Evolutionary conservation across 2,329 filamentous ascomycete genomes (phyloP).

Genomic region (Dactylellina cionopaga): DNA sequence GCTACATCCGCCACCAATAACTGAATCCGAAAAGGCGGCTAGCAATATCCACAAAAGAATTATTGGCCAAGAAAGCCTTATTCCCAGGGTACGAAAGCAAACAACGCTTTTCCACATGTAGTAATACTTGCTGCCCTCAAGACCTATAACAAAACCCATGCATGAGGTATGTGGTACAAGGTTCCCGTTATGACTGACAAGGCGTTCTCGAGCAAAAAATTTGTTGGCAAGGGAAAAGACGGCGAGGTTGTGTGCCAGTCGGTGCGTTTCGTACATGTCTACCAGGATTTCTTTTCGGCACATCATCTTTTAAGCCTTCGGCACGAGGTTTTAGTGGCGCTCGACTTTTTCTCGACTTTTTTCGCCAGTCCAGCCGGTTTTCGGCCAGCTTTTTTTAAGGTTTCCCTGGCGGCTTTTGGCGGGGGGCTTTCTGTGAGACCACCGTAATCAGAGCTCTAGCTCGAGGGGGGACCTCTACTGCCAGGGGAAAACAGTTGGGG

Average conservation of each 20-base stretch:
- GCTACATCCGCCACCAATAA: conserved; percentile 2
- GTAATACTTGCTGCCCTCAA: conserved; percentile 10
- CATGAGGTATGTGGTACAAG: conserved; percentile 14
- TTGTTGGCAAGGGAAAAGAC: neutral
- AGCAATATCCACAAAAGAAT: neutral
- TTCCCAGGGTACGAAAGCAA: too few species aligned
- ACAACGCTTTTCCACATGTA: conserved; percentile 11
- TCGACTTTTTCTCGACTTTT: conserved; percentile 13
- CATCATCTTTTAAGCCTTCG: neutral
- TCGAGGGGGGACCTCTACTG: neutral
- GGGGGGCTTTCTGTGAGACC: conserved; percentile 9
- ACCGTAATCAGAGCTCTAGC: neutral
- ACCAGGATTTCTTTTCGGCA: neutral
- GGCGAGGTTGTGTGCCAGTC: conserved; percentile 8
- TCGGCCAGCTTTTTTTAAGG: neutral
- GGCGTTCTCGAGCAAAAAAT: neutral
- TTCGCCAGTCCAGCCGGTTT: conserved; percentile 18
- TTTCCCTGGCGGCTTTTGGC: conserved; percentile 8
- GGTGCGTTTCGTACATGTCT: neutral
- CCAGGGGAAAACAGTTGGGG: neutral
- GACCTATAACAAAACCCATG: conserved; percentile 10
- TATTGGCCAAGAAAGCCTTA: too few species aligned
- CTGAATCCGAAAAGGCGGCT: neutral
- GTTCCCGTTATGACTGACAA: neutral
- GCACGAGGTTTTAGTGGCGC: conserved; percentile 2